Conservation (phyloP, 2,329 filamentous ascomycete species). For the Colletotrichum destructivum region DNA sequence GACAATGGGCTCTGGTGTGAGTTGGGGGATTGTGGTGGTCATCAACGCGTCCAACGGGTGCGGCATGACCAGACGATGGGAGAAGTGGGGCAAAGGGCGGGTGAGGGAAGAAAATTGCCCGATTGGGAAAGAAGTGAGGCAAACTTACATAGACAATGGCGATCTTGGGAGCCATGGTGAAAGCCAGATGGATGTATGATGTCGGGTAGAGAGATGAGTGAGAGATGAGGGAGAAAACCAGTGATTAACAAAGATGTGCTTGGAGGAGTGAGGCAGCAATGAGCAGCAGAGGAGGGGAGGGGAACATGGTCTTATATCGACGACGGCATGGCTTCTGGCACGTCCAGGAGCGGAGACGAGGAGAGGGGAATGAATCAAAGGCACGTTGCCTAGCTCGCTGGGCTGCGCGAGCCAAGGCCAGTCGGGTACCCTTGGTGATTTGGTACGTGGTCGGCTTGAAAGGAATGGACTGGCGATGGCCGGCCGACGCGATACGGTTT, state of each 20-base stretch:
- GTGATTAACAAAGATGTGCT: conserved; percentile 9
- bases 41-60: background rate
- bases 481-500: conserved; percentile 23
- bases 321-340: background rate
- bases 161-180: conserved; percentile 89
- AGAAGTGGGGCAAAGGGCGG: background rate
- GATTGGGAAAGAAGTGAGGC: conserved; percentile 33
- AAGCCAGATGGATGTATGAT: conserved; percentile 36
- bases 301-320: conserved; percentile 31
- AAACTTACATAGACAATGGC: conserved; percentile 88
- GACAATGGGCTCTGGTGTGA: conserved; percentile 17
- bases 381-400: background rate
- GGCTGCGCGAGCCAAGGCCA: background rate
- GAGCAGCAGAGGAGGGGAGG: background rate
- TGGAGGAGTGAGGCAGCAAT: background rate
- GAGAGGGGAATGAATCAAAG: conserved; percentile 15
- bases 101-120: conserved; percentile 22
- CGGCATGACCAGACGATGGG: background rate
- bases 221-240: background rate
- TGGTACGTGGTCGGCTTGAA: background rate
- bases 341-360: background rate
- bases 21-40: conserved; percentile 12
- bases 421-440: conserved; percentile 1
- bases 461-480: conserved; percentile 16
- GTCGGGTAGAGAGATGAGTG: conserved; percentile 10